Base-by-base conservation (phyloP, 768 basidiomycete genomes). In the Hygrophorus pudorinus region DNA sequence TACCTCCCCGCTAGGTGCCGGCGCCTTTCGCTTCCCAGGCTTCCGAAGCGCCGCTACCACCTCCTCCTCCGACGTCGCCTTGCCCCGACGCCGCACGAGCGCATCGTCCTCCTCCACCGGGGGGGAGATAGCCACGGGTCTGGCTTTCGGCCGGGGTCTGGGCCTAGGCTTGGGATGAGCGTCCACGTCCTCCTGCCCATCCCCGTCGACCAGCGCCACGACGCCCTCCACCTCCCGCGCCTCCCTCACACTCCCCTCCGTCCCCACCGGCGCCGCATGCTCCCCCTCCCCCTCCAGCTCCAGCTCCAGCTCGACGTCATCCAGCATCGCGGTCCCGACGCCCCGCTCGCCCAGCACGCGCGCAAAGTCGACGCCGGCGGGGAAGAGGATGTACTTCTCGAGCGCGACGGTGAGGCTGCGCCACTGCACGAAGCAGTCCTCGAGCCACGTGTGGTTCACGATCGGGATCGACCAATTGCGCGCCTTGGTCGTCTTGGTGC, bases 361-460 rank as follows among this genome's bases (percentile, higher is more conserved):
- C 30, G 67, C 67, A 56, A 84, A 86, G 56, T 90, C 79, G 34
- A 85, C 60, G 9, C 80, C 79, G 0, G 70, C 67, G 1, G 85
- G 79, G 49, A 84, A 89, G 20, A 68, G 54, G 48, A 80, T 75
- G 60, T 89, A 90, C 45, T 79, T 81, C 40, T 78, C 75, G 13
- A 70, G 60, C 1, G 73, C 79, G 10, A 76, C 71, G 0, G 81
- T 80, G 46, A 86, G 65, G 28, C 72, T 70, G 38, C 73, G 72
- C 91, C 92, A 96, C 41, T 78, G 71, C 16, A 78, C 62, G 55
- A 92, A 85, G 57, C 88, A 93, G 49, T 92, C 88, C 56, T 96
- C 92, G 2, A 96, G 69, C 89, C 90, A 96, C 0, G 73, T 71
- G 53, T 97, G 92, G 52, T 91, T 94, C 9, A 93, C 83, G 46